Conservation (phyloP, 768 basidiomycete species). For the Scleroderma citrinum region DNA sequence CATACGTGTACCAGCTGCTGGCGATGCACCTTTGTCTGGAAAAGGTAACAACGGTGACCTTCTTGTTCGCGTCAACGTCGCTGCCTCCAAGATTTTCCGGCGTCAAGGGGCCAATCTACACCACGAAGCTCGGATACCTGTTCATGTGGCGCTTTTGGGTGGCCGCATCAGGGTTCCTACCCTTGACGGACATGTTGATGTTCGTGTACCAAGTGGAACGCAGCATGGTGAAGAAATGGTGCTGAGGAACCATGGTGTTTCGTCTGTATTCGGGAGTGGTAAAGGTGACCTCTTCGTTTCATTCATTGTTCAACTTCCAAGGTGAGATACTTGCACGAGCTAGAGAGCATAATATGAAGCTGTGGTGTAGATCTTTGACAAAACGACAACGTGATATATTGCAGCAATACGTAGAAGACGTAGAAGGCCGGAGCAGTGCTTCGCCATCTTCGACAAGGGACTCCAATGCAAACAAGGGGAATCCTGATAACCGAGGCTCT, state of each 20-base stretch:
- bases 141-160: conserved; percentile 90
- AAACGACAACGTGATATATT: conserved; percentile 81
- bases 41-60: conserved; percentile 81
- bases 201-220: conserved; percentile 86
- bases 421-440: conserved; percentile 57
- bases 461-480: conserved; percentile 13
- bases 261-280: conserved; percentile 49
- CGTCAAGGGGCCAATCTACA: conserved; percentile 91
- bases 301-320: conserved; percentile 83
- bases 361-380: conserved; percentile 62
- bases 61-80: conserved; percentile 78
- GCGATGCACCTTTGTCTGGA: conserved; percentile 78
- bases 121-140: conserved; percentile 83
- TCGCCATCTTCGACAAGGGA: conserved; percentile 5
- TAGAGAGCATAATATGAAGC: conserved; percentile 4
- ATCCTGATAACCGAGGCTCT: conserved; percentile 14
- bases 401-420: conserved; percentile 86
- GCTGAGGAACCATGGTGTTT: conserved; percentile 79
- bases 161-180: conserved; percentile 91
- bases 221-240: conserved; percentile 98
- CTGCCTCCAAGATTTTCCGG: conserved; percentile 76
- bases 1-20: conserved; percentile 71
- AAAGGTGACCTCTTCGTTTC: conserved; percentile 86
- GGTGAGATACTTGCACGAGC: conserved; percentile 46
- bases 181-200: conserved; percentile 91